These are phyloP conservation scores for Terfezia boudieri DNA, from an alignment of 495 filamentous ascomycete genomes.

Conservation along the genomic window DNA sequence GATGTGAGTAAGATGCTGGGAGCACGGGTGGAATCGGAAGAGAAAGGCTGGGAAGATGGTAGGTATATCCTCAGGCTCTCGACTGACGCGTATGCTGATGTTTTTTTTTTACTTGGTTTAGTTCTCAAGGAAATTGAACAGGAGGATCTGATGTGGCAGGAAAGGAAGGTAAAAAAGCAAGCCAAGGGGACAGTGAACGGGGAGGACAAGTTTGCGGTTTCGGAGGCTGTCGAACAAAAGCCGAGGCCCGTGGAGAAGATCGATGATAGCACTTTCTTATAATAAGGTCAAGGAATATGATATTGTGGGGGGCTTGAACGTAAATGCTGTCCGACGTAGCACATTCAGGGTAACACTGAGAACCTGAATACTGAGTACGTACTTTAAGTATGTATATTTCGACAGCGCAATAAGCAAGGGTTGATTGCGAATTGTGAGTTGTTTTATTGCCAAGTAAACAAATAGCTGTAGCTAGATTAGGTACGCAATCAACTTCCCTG, in stretches of 20 bases:
- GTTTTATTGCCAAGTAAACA: too few relatives aligned
- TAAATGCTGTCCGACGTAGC: too few relatives aligned
- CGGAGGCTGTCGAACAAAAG: neutral
- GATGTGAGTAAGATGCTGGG: conserved; percentile 72
- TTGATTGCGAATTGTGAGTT: too few relatives aligned
- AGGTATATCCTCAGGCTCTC: conserved; percentile 5
- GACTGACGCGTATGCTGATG: conserved; percentile 4
- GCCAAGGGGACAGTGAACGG: neutral
- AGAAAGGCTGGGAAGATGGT: conserved; percentile 70
- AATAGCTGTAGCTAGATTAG: too few relatives aligned
- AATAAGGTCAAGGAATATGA: too few relatives aligned
- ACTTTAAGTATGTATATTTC: too few relatives aligned
- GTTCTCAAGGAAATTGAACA: conserved; percentile 63
- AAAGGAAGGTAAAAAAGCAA: conserved; percentile 10
- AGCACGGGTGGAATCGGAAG: conserved; percentile 49
- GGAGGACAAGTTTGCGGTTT: neutral
- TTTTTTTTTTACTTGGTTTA: conserved; percentile 10
- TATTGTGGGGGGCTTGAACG: too few relatives aligned
- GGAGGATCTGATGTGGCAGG: conserved; percentile 44
- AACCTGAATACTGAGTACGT: too few relatives aligned
- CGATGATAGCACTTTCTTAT: too few relatives aligned
- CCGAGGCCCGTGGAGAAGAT: neutral
- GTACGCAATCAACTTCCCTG: too few relatives aligned
- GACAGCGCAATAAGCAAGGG: too few relatives aligned
- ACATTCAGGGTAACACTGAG: too few relatives aligned